Evolutionary conservation across 768 basidiomycete species (phyloP).

Genomic region (Tricholomella constricta): DNA sequence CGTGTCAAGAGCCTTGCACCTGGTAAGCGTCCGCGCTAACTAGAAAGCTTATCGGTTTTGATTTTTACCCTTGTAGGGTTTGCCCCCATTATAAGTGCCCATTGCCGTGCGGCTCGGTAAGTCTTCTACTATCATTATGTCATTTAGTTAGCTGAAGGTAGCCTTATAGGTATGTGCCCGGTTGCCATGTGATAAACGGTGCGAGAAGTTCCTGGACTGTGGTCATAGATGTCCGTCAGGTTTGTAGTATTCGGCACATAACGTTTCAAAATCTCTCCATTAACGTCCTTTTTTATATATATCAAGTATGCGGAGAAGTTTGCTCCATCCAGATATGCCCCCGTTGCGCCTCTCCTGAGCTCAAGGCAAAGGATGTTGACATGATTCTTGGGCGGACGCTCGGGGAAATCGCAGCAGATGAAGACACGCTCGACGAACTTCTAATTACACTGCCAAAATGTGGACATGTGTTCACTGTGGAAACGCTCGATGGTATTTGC

Average conservation of each 20-base stretch:
- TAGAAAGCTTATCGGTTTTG: background rate
- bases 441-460: conserved; percentile 65
- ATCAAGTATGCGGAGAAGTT: conserved; percentile 66
- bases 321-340: conserved; percentile 59
- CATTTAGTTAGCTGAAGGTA: background rate
- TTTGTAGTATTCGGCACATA: conserved; percentile 27
- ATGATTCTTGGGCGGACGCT: conserved; percentile 55
- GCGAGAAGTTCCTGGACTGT: conserved; percentile 49
- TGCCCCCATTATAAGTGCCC: conserved; percentile 59
- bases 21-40: conserved; percentile 37
- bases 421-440: conserved; percentile 45
- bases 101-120: conserved; percentile 69
- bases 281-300: conserved; percentile 1
- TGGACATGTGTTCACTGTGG: conserved; percentile 68
- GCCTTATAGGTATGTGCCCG: conserved; percentile 57
- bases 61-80: conserved; percentile 32
- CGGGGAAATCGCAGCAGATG: conserved; percentile 45
- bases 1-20: conserved; percentile 62
- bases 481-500: conserved; percentile 67
- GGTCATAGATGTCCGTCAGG: conserved; percentile 71
- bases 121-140: conserved; percentile 23
- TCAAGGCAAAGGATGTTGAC: conserved; percentile 53
- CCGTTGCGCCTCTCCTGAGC: conserved; percentile 42
- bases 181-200: conserved; percentile 62
- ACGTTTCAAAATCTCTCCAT: background rate